Conservation (phyloP, 2,329 filamentous ascomycete genomes). For the Coniochaeta sp. region DNA sequence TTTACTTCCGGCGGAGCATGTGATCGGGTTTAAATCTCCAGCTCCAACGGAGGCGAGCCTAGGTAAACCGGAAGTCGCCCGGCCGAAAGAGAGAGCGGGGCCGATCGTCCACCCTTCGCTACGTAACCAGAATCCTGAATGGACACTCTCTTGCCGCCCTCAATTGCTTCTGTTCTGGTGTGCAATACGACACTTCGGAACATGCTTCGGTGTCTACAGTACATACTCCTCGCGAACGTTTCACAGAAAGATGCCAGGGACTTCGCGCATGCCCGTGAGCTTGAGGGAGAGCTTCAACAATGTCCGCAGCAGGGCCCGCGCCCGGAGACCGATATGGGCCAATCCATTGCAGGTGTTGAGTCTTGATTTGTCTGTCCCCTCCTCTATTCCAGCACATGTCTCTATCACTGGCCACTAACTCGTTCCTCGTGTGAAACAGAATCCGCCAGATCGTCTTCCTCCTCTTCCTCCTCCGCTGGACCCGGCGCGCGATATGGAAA, state of each 20-base stretch:
- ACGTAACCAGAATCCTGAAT: too few relatives aligned
- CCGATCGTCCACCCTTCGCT: background rate
- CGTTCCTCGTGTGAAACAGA: conserved; percentile 32
- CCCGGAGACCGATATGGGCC: conserved; percentile 34
- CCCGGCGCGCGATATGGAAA: conserved; percentile 73
- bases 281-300: conserved; percentile 59
- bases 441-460: conserved; percentile 83
- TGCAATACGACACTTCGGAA: too few relatives aligned
- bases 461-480: conserved; percentile 78
- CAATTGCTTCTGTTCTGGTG: too few relatives aligned
- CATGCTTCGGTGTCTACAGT: background rate
- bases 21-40: background rate
- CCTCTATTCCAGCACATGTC: background rate
- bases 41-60: too few relatives aligned
- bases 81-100: too few relatives aligned
- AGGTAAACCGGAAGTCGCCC: too few relatives aligned
- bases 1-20: background rate
- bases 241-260: conserved; percentile 58
- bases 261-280: conserved; percentile 64
- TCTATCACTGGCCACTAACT: background rate
- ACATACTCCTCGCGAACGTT: background rate
- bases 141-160: too few relatives aligned
- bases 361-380: conserved; percentile 56
- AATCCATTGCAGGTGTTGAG: conserved; percentile 56
- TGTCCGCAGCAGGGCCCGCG: conserved; percentile 40